Evolutionary conservation across 2,329 filamentous ascomycete genomes (phyloP).

Genomic region (Fusarium tjaetaba): DNA sequence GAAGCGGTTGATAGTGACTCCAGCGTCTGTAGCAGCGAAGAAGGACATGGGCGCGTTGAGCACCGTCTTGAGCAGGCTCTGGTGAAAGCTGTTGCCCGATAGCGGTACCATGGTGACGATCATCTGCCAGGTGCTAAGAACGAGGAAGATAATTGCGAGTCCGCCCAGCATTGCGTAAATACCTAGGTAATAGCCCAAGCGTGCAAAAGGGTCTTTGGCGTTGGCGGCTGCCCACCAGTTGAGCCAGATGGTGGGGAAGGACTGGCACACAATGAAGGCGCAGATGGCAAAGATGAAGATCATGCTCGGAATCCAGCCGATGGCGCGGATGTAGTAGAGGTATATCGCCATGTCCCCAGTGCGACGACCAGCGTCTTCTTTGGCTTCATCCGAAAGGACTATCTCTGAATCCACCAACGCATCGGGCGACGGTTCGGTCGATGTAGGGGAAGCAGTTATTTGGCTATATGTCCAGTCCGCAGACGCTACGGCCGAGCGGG

Average conservation of each 20-base stretch:
- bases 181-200: conserved; percentile 34
- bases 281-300: conserved; percentile 36
- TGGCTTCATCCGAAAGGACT: background rate
- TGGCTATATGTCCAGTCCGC: background rate
- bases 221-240: conserved; percentile 43
- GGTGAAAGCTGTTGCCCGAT: conserved; percentile 37
- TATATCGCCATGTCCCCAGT: conserved; percentile 36
- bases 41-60: conserved; percentile 48
- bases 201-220: conserved; percentile 18
- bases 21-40: conserved; percentile 48
- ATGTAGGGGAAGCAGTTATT: too few relatives aligned
- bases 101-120: conserved; percentile 42
- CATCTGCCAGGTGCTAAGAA: conserved; percentile 39
- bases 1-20: conserved; percentile 51
- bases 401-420: background rate
- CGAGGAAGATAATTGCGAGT: conserved; percentile 26
- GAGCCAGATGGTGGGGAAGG: conserved; percentile 44
- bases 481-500: background rate
- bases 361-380: conserved; percentile 20
- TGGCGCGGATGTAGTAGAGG: conserved; percentile 42
- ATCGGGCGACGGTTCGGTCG: background rate
- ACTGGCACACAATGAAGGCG: conserved; percentile 40
- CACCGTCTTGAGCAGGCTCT: conserved; percentile 34
- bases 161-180: conserved; percentile 39
- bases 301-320: conserved; percentile 39